These are phyloP conservation scores for Paxillus ammoniavirescens DNA, from an alignment of 768 basidiomycete species.

Conservation along the genomic window DNA sequence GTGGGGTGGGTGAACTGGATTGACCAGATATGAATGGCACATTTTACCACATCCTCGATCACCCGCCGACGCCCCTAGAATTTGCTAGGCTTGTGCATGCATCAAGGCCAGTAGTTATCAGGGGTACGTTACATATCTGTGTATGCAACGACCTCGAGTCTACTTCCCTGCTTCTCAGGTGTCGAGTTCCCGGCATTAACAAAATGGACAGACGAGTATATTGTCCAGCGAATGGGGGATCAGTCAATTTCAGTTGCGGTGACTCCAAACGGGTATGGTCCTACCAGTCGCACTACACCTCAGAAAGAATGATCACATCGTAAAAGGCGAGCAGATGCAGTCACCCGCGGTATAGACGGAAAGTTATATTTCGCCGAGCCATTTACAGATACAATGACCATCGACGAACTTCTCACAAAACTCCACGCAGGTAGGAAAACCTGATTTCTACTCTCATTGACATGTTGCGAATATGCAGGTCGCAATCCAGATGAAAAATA, in stretches of 20 bases:
- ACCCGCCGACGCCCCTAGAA: slow-evolving; percentile 63
- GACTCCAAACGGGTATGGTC: slow-evolving; percentile 77
- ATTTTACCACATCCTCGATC: slow-evolving; percentile 46
- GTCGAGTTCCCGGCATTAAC: slow-evolving; percentile 43
- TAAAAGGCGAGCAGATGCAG: slow-evolving; percentile 72
- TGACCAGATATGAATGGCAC: slow-evolving; percentile 58
- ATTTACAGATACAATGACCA: slow-evolving; percentile 62
- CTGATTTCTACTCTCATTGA: neutral
- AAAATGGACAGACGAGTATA: slow-evolving; percentile 68
- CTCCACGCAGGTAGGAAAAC: slow-evolving; percentile 36
- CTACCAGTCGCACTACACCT: neutral
- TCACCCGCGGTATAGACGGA: slow-evolving; percentile 52
- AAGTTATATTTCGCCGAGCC: slow-evolving; percentile 77
- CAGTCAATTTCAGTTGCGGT: slow-evolving; percentile 66
- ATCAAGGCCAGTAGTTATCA: slow-evolving; percentile 72
- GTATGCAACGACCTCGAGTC: neutral
- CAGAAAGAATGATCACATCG: slow-evolving; percentile 13
- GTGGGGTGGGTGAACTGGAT: neutral
- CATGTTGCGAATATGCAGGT: neutral
- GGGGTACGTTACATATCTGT: slow-evolving; percentile 42
- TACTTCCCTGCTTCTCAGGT: slow-evolving; percentile 34
- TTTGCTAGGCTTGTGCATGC: slow-evolving; percentile 68
- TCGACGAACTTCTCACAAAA: slow-evolving; percentile 49
- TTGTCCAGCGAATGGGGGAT: slow-evolving; percentile 54
- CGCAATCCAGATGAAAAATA: slow-evolving; percentile 18